A percentile compares a stretch with the other conserved stretches of the same genome.
These are phyloP conservation scores for Fusarium sp. DNA, from an alignment of 2,329 filamentous ascomycete genomes.

Conservation along the genomic window DNA sequence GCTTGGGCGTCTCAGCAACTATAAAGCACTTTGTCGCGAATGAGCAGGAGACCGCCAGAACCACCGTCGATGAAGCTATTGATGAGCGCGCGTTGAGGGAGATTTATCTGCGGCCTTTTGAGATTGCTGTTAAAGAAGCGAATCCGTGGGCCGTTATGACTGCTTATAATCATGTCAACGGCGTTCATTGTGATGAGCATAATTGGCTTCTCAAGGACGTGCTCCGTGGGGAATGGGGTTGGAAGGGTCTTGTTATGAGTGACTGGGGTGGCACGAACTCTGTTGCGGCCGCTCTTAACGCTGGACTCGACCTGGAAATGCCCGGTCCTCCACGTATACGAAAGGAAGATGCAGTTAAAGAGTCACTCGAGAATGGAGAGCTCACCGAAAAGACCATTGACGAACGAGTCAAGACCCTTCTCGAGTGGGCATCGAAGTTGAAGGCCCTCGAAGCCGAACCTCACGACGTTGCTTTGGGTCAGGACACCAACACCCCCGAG, in stretches of 20 bases:
- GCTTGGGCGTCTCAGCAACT: conserved; percentile 56
- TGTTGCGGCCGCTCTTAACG: conserved; percentile 49
- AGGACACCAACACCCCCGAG: conserved; percentile 42
- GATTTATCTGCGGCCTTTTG: conserved; percentile 60
- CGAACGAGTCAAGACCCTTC: conserved; percentile 47
- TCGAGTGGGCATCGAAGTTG: conserved; percentile 47
- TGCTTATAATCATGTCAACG: conserved; percentile 61
- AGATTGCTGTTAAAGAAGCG: conserved; percentile 57
- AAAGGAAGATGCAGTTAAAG: conserved; percentile 39
- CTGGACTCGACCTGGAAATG: conserved; percentile 53
- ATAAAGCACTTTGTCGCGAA: conserved; percentile 62
- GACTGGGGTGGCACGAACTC: conserved; percentile 59
- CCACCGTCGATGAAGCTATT: conserved; percentile 49
- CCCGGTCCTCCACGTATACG: conserved; percentile 50
- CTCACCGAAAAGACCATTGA: conserved; percentile 43
- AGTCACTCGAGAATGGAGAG: conserved; percentile 40
- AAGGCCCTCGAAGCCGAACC: conserved; percentile 35
- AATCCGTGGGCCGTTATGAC: conserved; percentile 61
- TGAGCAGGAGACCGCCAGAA: conserved; percentile 52
- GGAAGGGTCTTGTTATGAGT: conserved; percentile 59
- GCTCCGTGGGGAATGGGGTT: conserved; percentile 59
- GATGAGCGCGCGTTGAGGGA: conserved; percentile 50
- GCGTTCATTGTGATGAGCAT: conserved; percentile 57
- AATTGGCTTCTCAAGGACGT: conserved; percentile 54
- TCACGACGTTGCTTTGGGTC: neutral